These are phyloP conservation scores for Neurospora africana DNA, from an alignment of 495 filamentous ascomycete species.

Conservation along the genomic window DNA sequence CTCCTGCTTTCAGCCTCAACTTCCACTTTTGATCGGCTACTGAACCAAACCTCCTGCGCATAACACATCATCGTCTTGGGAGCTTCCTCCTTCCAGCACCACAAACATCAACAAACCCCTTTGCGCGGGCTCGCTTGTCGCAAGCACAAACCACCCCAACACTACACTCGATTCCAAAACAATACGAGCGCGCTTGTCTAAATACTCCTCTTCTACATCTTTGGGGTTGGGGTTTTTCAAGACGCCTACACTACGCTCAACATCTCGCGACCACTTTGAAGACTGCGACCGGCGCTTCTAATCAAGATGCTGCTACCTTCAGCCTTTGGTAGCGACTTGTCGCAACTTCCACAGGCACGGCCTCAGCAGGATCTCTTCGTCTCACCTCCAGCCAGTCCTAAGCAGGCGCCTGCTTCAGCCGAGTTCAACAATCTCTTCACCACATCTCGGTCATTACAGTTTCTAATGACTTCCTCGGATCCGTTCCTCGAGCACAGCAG, in stretches of 20 bases:
- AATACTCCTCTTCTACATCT: background rate
- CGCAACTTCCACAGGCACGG: constrained; percentile 35
- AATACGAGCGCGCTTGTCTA: background rate
- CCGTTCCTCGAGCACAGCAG: constrained; percentile 21
- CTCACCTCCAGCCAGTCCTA: constrained; percentile 52
- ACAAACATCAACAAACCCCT: background rate
- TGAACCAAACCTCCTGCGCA: background rate
- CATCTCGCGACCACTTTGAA: background rate
- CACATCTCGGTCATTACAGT: constrained; percentile 63
- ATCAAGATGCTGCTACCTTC: constrained; percentile 58
- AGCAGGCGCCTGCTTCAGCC: constrained; percentile 42
- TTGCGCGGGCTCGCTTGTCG: background rate
- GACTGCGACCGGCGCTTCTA: background rate
- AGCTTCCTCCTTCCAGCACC: background rate
- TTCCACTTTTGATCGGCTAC: background rate
- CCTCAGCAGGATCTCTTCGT: constrained; percentile 50
- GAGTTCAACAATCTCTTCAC: constrained; percentile 50
- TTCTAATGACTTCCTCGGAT: constrained; percentile 43
- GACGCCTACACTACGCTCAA: background rate
- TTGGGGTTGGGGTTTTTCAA: background rate
- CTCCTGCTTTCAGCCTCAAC: background rate
- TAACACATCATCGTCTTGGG: background rate
- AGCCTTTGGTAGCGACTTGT: constrained; percentile 58
- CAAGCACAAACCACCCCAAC: background rate
- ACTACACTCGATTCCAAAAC: background rate